Evolutionary conservation across 2,329 filamentous ascomycete species (phyloP), one percentile per base, ranked within the genome.

Genomic region (Monosporascus sp.): DNA sequence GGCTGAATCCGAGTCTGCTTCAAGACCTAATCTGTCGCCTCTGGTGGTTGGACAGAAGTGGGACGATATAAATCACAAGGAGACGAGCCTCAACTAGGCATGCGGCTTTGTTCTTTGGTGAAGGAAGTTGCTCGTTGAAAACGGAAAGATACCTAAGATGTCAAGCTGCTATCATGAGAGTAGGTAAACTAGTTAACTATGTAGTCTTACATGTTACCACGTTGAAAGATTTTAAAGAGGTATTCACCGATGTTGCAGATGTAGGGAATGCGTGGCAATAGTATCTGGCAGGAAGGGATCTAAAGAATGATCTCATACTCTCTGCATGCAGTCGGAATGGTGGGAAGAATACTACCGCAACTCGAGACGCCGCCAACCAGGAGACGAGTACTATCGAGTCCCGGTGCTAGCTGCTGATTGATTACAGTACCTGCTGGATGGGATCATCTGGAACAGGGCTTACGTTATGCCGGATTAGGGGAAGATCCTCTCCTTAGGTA

Each of bases 281-380:
- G 19, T 20, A 20, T 20, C 20, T 40, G 37, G 3, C 20, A 44
- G 41, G 41, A 16, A 44, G 41, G n/a, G 17, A 27, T 46, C 14
- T 16, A 16, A 22, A 46, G 22, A 46, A 46, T 46, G 43, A 46
- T 26, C 11, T 46, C 43, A 46, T 31, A 14, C 24, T 27, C 24
- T 27, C 41, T 22, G 8, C 41, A 9, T 26, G 20, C 41, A 26
- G 20, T 50, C 56, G 46, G 53, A 51, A 60, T 53, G 51, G 45
- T 49, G 45, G 52, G 49, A 51, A 52, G 45, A 55, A 24, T 56
- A 53, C 55, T 58, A 17, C 37, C 58, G 55, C 52, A 53, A 50
- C 37, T 35, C 38, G 44, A n/a, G 27, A 44, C 49, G 49, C 54
- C 44, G 37, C 38, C 48, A 26, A 26, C 24, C 5, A 26, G 6